These are phyloP conservation scores for Colletotrichum chrysophilum DNA, from an alignment of 2,329 filamentous ascomycete species.

Conservation along the genomic window DNA sequence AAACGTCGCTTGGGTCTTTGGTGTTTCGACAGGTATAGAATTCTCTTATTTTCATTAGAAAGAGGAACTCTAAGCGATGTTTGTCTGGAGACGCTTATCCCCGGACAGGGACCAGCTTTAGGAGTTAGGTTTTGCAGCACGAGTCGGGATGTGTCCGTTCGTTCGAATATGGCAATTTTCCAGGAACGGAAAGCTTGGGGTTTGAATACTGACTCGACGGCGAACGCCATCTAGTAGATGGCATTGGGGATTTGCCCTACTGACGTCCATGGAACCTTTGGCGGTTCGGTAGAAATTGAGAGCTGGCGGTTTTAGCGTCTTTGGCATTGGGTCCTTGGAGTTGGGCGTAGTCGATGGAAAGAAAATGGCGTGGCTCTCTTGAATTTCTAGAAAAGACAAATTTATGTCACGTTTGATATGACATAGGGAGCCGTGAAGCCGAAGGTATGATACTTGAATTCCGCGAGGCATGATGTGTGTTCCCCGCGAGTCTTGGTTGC, in stretches of 20 bases:
- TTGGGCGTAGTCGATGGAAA: no score
- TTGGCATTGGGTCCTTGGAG: no score
- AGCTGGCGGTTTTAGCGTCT: rapidly evolving
- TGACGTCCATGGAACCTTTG: rapidly evolving
- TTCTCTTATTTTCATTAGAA: neutral
- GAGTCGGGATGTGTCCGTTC: neutral
- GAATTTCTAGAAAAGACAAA: rapidly evolving
- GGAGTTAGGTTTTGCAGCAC: neutral
- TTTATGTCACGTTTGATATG: no score
- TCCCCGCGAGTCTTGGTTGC: rapidly evolving
- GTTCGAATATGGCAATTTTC: neutral
- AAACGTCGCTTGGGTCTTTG: neutral
- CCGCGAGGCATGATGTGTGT: rapidly evolving
- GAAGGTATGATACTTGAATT: rapidly evolving
- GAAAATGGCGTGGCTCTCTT: rapidly evolving
- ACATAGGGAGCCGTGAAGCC: no score
- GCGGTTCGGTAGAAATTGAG: no score
- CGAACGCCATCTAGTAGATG: neutral
- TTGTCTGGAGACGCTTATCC: neutral
- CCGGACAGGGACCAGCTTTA: neutral
- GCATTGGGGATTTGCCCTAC: neutral
- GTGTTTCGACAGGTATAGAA: neutral
- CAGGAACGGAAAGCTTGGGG: neutral
- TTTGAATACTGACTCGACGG: neutral
- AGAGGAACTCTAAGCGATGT: neutral